Percentiles rank a stretch among this genome's conserved stretches.
phyloP scores from a whole-genome alignment of 2,329 filamentous ascomycete species.

The Paraconiothyrium brasiliense region DNA sequence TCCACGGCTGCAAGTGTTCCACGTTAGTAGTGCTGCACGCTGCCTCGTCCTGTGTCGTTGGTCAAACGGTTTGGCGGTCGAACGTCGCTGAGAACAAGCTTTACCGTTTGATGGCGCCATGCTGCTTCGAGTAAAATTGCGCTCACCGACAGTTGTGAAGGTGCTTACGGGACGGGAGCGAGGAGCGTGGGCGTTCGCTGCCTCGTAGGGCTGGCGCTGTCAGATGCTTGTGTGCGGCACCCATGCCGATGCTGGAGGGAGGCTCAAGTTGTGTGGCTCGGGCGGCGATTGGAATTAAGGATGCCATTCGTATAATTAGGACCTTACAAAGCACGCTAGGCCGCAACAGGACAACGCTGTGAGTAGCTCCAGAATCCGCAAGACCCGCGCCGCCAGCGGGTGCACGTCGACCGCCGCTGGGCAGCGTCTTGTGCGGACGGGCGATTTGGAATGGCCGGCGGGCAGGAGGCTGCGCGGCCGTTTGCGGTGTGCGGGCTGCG shows the following conservation, averaged over 20 bases:
- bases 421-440: neutral
- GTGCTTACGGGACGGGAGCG: slow-evolving; percentile 30
- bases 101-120: slow-evolving; percentile 22
- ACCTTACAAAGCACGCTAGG: slow-evolving; percentile 14
- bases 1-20: neutral
- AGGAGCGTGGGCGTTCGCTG: slow-evolving; percentile 24
- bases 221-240: slow-evolving; percentile 37
- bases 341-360: slow-evolving; percentile 8
- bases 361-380: slow-evolving; percentile 1
- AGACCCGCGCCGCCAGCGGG: slow-evolving; percentile 6
- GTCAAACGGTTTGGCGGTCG: neutral
- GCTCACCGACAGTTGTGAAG: slow-evolving; percentile 35
- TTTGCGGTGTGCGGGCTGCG: slow-evolving; percentile 6
- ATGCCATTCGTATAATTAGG: slow-evolving; percentile 13
- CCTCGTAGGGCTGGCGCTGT: slow-evolving; percentile 40
- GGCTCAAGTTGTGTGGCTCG: slow-evolving; percentile 24
- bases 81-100: slow-evolving; percentile 25
- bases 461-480: neutral
- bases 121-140: slow-evolving; percentile 19
- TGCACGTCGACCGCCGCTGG: slow-evolving; percentile 8
- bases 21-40: neutral
- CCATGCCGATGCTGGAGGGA: slow-evolving; percentile 20
- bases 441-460: slow-evolving; percentile 2
- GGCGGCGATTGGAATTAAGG: slow-evolving; percentile 12
- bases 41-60: neutral